Evolutionary conservation across 2,329 filamentous ascomycete species (phyloP).

Genomic region (Eutypella sp.): DNA sequence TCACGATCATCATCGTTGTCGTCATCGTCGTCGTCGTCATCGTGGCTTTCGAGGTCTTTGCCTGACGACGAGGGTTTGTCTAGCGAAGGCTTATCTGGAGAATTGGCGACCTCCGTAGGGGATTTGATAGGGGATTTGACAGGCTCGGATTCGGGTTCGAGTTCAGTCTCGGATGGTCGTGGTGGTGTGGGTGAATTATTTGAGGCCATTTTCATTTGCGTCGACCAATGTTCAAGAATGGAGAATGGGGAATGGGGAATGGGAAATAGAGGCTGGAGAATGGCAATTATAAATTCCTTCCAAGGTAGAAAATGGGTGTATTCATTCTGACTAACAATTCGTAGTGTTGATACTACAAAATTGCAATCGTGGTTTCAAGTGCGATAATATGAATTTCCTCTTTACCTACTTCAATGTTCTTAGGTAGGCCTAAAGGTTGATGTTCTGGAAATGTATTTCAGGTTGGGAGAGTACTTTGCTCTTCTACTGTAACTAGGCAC

Average conservation of each 20-base stretch:
- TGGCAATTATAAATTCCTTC: neutral
- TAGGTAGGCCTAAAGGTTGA: too few relatives aligned
- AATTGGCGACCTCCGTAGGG: neutral
- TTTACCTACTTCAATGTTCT: too few relatives aligned
- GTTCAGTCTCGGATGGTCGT: neutral
- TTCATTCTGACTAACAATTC: neutral
- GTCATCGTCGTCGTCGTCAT: neutral
- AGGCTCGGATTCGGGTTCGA: neutral
- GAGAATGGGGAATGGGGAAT: too few relatives aligned
- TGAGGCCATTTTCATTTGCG: neutral
- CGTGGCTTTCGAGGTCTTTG: neutral
- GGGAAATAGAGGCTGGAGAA: neutral
- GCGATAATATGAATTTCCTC: too few relatives aligned
- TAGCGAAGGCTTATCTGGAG: neutral
- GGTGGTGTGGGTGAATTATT: neutral
- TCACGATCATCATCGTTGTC: neutral
- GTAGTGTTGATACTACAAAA: neutral
- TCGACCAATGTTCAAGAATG: neutral
- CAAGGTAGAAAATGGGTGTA: neutral
- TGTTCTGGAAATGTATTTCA: too few relatives aligned
- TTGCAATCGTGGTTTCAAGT: neutral
- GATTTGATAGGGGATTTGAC: too few relatives aligned
- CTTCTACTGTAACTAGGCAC: too few relatives aligned
- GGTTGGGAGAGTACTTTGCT: too few relatives aligned
- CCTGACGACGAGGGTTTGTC: neutral